A percentile compares a stretch with the other conserved stretches of the same genome.
These are phyloP conservation scores for Castanospermum australe DNA, from an alignment of 306 rosid species.

Conservation along the genomic window DNA sequence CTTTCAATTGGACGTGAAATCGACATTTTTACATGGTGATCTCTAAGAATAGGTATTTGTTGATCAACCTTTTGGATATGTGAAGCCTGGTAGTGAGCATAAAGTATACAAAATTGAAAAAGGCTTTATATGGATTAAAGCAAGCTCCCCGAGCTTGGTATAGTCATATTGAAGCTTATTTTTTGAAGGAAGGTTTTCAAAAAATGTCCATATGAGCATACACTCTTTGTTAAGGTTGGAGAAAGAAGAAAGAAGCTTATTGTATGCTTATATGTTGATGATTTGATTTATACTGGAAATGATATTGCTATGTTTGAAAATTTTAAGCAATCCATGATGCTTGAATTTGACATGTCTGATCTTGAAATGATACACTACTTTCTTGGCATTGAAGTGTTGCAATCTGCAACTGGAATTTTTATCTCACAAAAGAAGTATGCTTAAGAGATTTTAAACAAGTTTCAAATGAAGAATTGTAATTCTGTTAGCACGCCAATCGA, in stretches of 20 bases:
- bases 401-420: not conserved
- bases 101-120: too few species aligned
- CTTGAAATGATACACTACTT: not conserved
- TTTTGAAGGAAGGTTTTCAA: too few species aligned
- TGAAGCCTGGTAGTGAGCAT: too few species aligned
- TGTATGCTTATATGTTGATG: not conserved
- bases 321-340: not conserved
- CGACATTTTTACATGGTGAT: too few species aligned
- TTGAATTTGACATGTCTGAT: not conserved
- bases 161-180: too few species aligned
- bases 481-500: not conserved
- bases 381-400: not conserved
- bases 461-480: slow-evolving; percentile 8
- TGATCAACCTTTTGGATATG: too few species aligned
- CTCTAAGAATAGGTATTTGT: too few species aligned
- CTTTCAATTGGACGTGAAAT: too few species aligned
- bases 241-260: not conserved
- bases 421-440: not conserved
- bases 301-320: not conserved
- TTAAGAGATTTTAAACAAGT: not conserved
- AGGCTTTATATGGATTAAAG: too few species aligned
- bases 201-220: too few species aligned
- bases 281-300: not conserved
- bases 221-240: not conserved
- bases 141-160: too few species aligned